Evolutionary conservation across 805 yeast species (phyloP).

Genomic region (Yamadazyma kitorensis): DNA sequence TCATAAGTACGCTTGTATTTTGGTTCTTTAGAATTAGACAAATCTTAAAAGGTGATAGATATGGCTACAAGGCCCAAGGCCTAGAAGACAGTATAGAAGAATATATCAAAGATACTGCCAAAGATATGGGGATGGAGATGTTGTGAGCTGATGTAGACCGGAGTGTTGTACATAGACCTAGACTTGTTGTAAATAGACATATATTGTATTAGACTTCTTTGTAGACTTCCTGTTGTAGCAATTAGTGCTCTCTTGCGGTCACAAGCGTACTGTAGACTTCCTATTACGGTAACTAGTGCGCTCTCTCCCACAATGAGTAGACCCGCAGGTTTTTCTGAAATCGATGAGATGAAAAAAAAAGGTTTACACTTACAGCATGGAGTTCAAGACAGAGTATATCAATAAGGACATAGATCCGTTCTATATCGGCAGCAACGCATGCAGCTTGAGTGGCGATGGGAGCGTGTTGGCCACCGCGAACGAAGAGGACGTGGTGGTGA

Average conservation of each 20-base stretch:
- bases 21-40: constrained; percentile 31
- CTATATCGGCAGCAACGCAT: constrained; percentile 81
- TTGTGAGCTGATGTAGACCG: too few relatives aligned
- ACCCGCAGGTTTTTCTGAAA: too few relatives aligned
- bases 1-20: constrained; percentile 32
- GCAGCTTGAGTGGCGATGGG: constrained; percentile 63
- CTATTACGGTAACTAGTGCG: too few relatives aligned
- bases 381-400: constrained; percentile 40
- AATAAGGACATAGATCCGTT: constrained; percentile 67
- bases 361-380: too few relatives aligned
- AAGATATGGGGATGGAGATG: constrained; percentile 38
- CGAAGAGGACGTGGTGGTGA: constrained; percentile 70
- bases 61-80: constrained; percentile 33
- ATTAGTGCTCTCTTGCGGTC: too few relatives aligned
- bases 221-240: too few relatives aligned
- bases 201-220: too few relatives aligned
- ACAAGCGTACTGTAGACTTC: too few relatives aligned
- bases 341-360: too few relatives aligned
- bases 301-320: too few relatives aligned
- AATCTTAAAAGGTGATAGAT: constrained; percentile 27
- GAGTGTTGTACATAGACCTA: too few relatives aligned
- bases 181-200: too few relatives aligned
- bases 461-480: constrained; percentile 73
- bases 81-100: constrained; percentile 46
- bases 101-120: constrained; percentile 41